Evolutionary conservation across 805 yeast species (phyloP), one percentile per base, ranked within the genome.

Genomic region (Saturnispora galanensis): DNA sequence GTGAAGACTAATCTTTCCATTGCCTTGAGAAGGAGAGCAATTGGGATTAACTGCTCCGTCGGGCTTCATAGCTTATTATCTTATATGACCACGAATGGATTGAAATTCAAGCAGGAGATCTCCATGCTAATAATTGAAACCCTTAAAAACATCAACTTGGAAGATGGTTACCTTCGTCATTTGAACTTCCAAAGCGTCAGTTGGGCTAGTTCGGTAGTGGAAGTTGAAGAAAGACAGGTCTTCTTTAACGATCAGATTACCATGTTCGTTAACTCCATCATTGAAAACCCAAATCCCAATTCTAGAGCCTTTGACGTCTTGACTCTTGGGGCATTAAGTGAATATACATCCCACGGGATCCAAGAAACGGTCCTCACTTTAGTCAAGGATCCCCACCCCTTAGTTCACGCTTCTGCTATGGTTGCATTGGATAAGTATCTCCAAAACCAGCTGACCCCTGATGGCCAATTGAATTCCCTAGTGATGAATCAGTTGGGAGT

Each of bases 381-480:
- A 28, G 59, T 80, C 4, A 65, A 65, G 16, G 97, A 90, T 60
- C 89, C 96, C 0, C 90, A 89, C 57, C 96, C 96, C 0, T 65
- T 76, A 1, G 88, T 93, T 13, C 89, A 85, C 57, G 71, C 76
- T 44, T 81, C 88, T 71, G 70, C 90, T 1, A 58, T 88, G 52
- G 73, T 73, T 39, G 74, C 93, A 0, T 57, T 83, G 36, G 61
- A 74, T 2, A 63, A 73, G 1, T 59, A 84, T 10, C 65, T 88
- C 29, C 48, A 59, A 1, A 61, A 62, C 49, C 47, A 57, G 13
- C 63, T 57, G 31, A 45, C 58, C 12, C 49, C 50, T 9, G 50
- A 52, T 10, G 44, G 42, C 5, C 36, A 29, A 9, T 63, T 70
- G 11, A 68, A 80, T 1, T 58, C 73, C 2, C 66, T 66, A 13